Base-by-base conservation (phyloP, 176 grass and related monocot genomes). In the Oryza meridionalis region DNA sequence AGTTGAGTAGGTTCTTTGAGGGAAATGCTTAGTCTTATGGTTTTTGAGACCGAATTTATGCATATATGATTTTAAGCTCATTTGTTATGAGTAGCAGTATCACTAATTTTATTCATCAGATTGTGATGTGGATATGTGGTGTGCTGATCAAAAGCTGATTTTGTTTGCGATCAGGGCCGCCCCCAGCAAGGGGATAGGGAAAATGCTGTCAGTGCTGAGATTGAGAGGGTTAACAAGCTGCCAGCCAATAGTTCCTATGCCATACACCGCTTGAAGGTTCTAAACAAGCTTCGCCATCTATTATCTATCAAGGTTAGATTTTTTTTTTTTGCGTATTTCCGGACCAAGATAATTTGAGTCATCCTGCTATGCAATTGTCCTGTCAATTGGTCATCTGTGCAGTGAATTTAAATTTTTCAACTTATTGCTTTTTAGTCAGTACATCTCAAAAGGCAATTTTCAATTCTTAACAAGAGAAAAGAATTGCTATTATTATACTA, bases 201-300 rank as follows among this genome's bases (percentile, higher is more conserved):
- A 74, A 50, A 78, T 70, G 85, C 85, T 11, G 63, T 98, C 63
- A 46, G 90, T 74, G 87, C 88, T 0, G 95, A 98, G 76, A 76
- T 91, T 11, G 63, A 29, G 0, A 88, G 89, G 84, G 86, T 91
- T 37, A 94, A 89, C 70, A 86, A 84, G 62, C 90, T 98, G 5
- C 95, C 95, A 73, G 70, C 84, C 35, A 88, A 90, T 80, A 98
- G 92, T 77, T 90, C 78, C 32, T 98, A 95, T 19, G 92, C 89
- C 0, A 86, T 94, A 40, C 92, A 98, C 72, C 95, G 95, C 51
- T 89, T 91, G 58, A 88, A 90, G 43, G 92, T 98, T 51, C 85
- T 98, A 70, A 98, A 82, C 82, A 98, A 98, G 88, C 86, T 98
- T 71, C 91, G 86, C 3, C 79, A 93, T 72, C 89, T 98, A 38